Conservation (phyloP, 306 rosid genomes). For the Vigna unguiculata region DNA sequence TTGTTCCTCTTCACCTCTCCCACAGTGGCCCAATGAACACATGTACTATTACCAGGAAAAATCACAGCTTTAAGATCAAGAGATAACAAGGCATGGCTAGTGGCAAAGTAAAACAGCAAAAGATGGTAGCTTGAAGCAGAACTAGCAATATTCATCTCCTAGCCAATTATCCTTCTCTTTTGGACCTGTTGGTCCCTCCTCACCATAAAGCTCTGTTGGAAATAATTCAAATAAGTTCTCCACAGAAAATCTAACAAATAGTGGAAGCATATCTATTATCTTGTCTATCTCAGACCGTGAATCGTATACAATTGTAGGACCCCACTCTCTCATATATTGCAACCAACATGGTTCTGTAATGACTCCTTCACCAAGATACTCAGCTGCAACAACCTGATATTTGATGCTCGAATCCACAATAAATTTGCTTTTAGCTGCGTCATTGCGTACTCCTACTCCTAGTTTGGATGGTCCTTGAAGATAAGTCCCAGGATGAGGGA, state of each 20-base stretch:
- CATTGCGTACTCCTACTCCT: slow-evolving; percentile 84
- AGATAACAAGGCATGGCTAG: slow-evolving; percentile 2
- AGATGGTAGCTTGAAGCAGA: slow-evolving; percentile 12
- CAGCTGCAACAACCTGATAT: slow-evolving; percentile 81
- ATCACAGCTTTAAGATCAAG: background rate
- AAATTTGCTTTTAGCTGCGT: slow-evolving; percentile 71
- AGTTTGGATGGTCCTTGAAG: slow-evolving; percentile 81
- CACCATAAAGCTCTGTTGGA: slow-evolving; percentile 89
- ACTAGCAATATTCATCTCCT: slow-evolving; percentile 83
- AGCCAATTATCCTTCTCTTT: slow-evolving; percentile 90
- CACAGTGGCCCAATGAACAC: slow-evolving; percentile 4
- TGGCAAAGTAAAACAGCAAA: slow-evolving; percentile 13
- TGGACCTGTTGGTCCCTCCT: slow-evolving; percentile 98
- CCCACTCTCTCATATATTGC: slow-evolving; percentile 98
- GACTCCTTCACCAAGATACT: slow-evolving; percentile 77
- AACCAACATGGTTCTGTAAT: slow-evolving; percentile 89
- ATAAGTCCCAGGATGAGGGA: slow-evolving; percentile 80
- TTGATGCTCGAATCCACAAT: slow-evolving; percentile 73
- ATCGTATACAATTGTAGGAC: slow-evolving; percentile 79
- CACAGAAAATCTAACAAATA: slow-evolving; percentile 80
- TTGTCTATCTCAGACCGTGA: slow-evolving; percentile 73
- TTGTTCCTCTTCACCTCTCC: slow-evolving; percentile 6
- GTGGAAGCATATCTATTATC: slow-evolving; percentile 76
- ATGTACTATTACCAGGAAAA: slow-evolving; percentile 17
- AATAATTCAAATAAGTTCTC: slow-evolving; percentile 79